Evolutionary conservation across 306 rosid species (phyloP), one percentile per base, ranked within the genome.

Genomic region (Canavalia ensiformis): DNA sequence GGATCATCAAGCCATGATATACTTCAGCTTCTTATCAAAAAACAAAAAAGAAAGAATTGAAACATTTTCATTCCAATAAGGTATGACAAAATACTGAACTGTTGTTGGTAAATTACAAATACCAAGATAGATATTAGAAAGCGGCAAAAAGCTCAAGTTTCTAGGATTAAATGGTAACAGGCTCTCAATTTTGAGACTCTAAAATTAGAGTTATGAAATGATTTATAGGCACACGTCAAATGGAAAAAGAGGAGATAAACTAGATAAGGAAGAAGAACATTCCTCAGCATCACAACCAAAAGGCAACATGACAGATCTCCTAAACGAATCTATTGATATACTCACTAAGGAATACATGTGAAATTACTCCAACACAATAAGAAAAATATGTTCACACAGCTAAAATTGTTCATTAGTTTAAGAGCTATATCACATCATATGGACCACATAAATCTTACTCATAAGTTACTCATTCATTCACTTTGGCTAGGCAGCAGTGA

Each of bases 401-500:
- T 5, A 56, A 33, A 49, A 44, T 68, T 56, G 33, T 52, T 42
- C 39, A n/a, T 55, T 68, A 57, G 68, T 39, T 45, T 56, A 55
- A 54, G 35, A 56, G 59, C 44, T 42, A 78, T n/a, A 60, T 71
- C 31, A 1, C 62, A 51, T 60, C 10, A 35, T 60, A 80, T 39
- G 45, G 47, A n/a, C 73, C 78, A 72, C 39, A 72, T 28, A 30
- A 25, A 59, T 71, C 49, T 34, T 33, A 68, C 62, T 45, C 46
- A 8, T 35, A 76, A 13, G 70, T 68, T 68, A 56, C 37, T 29
- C 54, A 47, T 47, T 60, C 37, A 74, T 54, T 56, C 60, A 37
- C 57, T 0, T 57, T 56, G 59, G 57, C 71, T 35, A 18, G 25
- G 25, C 25, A 68, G 49, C 52, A 47, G 63, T 56, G 63, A 56